These are phyloP conservation scores for Candida germanica DNA, from an alignment of 805 yeast species.

Conservation along the genomic window DNA sequence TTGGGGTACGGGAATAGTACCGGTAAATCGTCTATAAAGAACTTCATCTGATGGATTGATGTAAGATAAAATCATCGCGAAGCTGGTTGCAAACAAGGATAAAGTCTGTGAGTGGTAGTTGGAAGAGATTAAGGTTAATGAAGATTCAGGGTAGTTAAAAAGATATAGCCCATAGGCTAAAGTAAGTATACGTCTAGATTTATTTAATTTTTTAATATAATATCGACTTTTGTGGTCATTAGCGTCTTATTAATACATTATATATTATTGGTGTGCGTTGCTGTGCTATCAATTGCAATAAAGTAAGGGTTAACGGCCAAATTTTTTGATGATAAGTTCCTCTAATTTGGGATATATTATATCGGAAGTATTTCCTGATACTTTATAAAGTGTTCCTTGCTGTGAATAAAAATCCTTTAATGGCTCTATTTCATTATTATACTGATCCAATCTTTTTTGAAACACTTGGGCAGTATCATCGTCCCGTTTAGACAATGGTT, in stretches of 20 bases:
- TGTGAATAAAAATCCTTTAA: constrained; percentile 58
- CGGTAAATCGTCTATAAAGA: constrained; percentile 92
- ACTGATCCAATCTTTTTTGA: constrained; percentile 60
- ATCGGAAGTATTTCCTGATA: constrained; percentile 80
- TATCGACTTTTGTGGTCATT: no score
- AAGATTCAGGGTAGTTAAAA: no score
- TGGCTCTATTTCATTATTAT: constrained; percentile 58
- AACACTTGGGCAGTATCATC: constrained; percentile 82
- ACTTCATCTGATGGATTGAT: constrained; percentile 52
- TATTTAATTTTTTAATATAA: no score
- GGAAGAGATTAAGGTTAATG: constrained; percentile 1
- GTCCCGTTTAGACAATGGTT: constrained; percentile 69
- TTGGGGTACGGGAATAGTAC: constrained; percentile 94
- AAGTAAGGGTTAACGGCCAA: no score
- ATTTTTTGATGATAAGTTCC: no score
- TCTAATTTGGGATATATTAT: constrained; percentile 71
- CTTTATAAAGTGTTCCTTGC: constrained; percentile 44
- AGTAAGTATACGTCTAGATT: no score
- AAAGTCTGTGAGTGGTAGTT: no score
- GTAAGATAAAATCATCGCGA: no score
- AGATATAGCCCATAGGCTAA: neutral
- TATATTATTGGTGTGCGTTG: no score
- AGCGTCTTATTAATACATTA: no score
- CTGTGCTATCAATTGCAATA: no score
- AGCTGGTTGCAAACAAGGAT: neutral